phyloP scores from a whole-genome alignment of 2,329 filamentous ascomycete genomes.

The Furcasterigmium furcatum region DNA sequence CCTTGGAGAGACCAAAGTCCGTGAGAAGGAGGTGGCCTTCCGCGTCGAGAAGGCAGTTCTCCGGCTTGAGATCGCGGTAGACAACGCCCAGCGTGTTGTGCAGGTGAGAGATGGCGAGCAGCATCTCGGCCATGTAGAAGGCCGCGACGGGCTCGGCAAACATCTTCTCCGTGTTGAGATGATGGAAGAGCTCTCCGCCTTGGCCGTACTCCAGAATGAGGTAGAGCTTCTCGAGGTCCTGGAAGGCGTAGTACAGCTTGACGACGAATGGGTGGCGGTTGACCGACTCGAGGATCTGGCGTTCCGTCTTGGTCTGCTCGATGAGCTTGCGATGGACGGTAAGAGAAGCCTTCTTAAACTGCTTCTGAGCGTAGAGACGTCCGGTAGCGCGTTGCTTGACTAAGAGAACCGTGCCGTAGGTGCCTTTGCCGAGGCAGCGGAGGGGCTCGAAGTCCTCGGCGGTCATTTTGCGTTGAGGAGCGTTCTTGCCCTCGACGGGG shows the following conservation, averaged over 20 bases:
- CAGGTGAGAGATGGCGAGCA: constrained; percentile 88
- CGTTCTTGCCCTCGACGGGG: constrained; percentile 47
- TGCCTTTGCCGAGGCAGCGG: constrained; percentile 91
- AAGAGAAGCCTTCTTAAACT: constrained; percentile 95
- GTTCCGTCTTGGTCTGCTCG: constrained; percentile 96
- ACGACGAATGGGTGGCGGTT: constrained; percentile 97
- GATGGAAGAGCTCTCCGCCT: constrained; percentile 95
- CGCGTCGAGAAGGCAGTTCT: constrained; percentile 90
- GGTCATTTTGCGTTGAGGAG: constrained; percentile 76
- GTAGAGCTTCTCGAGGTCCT: constrained; percentile 96
- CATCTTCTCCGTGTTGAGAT: constrained; percentile 91
- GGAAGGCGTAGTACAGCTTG: constrained; percentile 97
- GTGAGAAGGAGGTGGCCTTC: constrained; percentile 92
- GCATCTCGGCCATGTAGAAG: constrained; percentile 99
- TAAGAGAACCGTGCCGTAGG: constrained; percentile 90
- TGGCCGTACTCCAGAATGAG: constrained; percentile 96
- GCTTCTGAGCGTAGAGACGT: constrained; percentile 93
- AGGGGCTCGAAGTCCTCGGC: constrained; percentile 87
- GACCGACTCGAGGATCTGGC: constrained; percentile 90
- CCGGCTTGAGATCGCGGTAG: constrained; percentile 95
- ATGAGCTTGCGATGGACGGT: constrained; percentile 94
- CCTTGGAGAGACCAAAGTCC: constrained; percentile 96
- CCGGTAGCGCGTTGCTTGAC: constrained; percentile 89
- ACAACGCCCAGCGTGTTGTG: constrained; percentile 91
- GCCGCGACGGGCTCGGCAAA: constrained; percentile 85